Evolutionary conservation across 495 filamentous ascomycete species (phyloP), one percentile per base, ranked within the genome.

Genomic region (Halenospora varia): DNA sequence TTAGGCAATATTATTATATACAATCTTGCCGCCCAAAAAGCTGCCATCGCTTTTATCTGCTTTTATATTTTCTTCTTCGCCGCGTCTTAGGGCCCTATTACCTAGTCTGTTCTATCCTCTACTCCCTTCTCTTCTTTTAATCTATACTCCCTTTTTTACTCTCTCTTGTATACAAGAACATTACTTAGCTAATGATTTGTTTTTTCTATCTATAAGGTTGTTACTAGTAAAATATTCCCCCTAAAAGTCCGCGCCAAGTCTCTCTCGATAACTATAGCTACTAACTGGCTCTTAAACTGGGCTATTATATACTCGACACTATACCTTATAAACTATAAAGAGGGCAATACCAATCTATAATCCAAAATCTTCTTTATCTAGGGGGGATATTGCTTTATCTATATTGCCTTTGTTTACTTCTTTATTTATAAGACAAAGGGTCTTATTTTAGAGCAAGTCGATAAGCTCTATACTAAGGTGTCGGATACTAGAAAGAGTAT

Each of bases 381-480:
- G 88, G 85, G 83, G 59, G 81, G 77, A 1, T 85, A 78, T 69
- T 92, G 88, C 72, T 82, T 88, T 60, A 61, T 91, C 61, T 87
- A 84, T 60, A 82, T 82, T 53, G 65, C 84, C 22, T 92, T 92
- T 64, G 88, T 90, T 3, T 93, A 84, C 66, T 77, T 80, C 50
- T 79, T 87, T 69, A 86, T 95, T 68, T 92, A 91, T 70, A 90
- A 93, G 74, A 94, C 89, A 48, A 92, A 93, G 77, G 89, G 89
- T 19, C 78, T 89, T 10, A 84, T 82, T 0, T 79, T 92, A 15
- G 89, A 94, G 68, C 81, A 92, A 70, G 81, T 93, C 26, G 89
- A 93, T 67, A 84, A 93, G 73, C 73, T 93, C 26, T 94, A 92
- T 67, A 75, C 71, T 15, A 85, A 88, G 71, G 77, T 85, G 45